Evolutionary conservation across 495 filamentous ascomycete genomes (phyloP), one percentile per base, ranked within the genome.

Genomic region (Venustampulla echinocandica): DNA sequence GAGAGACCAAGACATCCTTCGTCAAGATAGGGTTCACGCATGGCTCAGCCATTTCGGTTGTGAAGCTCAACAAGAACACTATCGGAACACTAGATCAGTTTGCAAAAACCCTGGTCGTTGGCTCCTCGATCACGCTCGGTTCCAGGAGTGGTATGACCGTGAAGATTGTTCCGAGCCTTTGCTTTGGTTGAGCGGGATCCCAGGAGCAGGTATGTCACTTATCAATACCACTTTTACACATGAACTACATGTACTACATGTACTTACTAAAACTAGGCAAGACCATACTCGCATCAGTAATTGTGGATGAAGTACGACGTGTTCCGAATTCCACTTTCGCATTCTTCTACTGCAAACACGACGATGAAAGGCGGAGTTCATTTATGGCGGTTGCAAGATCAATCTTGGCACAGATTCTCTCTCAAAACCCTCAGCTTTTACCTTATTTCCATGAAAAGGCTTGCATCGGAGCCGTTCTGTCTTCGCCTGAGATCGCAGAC

Each of bases 261-360:
- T n/a, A 23, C 28, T 18, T n/a, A 14, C 3, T 30, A n/a, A 30
- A 30, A n/a, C 20, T n/a, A 68, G 67, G 70, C 1, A 71, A 72
- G 61, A 69, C 66, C 2, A 44, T 69, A 27, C 51, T 72, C 9
- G 59, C 67, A 15, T 70, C 59, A 1, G 50, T 61, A 40, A 53
- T 70, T 17, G 55, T 70, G 22, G 64, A 69, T 15, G 44, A 56
- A 5, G 53, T 56, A 1, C 19, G 6, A 9, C 11, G 15, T 10
- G 22, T 27, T 10, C 13, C 32, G 14, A 43, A 47, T 11, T 47
- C 50, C 17, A 50, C 59, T 17, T 53, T 61, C 2, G 59, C 55
- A 32, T 72, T 60, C 43, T 70, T 69, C 44, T 73, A 69, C 53
- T 73, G 69, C 53, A 62, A 56, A 21, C 47, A 69, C 25, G 49